Conservation (phyloP, 352 stramenopile genomes). For the Globisporangium alternatum region DNA sequence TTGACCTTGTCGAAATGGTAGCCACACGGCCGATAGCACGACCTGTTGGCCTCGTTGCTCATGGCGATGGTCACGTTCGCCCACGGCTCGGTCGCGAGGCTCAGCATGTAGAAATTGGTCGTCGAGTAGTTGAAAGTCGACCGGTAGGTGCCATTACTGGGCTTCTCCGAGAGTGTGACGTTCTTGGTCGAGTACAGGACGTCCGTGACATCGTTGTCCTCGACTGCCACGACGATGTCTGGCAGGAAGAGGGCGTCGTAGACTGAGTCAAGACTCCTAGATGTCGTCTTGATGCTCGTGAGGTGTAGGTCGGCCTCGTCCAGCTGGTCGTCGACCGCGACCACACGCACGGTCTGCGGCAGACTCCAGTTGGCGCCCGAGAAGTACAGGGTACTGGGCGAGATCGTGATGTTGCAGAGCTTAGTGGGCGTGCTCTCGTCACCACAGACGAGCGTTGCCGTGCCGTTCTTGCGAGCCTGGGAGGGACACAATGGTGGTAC, state of each 20-base stretch:
- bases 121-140: constrained; percentile 20
- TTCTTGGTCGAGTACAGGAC: constrained; percentile 47
- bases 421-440: constrained; percentile 18
- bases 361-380: constrained; percentile 50
- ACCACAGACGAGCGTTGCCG: not conserved
- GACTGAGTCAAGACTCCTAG: constrained; percentile 44
- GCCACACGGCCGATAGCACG: constrained; percentile 70
- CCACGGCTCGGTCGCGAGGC: constrained; percentile 58
- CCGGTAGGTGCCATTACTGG: not conserved
- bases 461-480: constrained; percentile 13
- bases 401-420: constrained; percentile 71
- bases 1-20: constrained; percentile 48
- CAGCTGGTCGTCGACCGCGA: constrained; percentile 64
- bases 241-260: constrained; percentile 58
- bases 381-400: constrained; percentile 46
- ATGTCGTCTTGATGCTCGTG: constrained; percentile 44
- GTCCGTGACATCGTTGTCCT: constrained; percentile 60
- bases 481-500: constrained; percentile 34
- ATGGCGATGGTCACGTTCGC: constrained; percentile 73
- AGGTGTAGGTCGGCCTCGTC: constrained; percentile 68
- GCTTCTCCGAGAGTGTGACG: constrained; percentile 40
- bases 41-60: constrained; percentile 61
- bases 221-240: constrained; percentile 61
- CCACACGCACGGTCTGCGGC: constrained; percentile 63
- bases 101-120: constrained; percentile 41